Evolutionary conservation across 108 stramenopile species (phyloP).

Genomic region (Epithemia pelagica): DNA sequence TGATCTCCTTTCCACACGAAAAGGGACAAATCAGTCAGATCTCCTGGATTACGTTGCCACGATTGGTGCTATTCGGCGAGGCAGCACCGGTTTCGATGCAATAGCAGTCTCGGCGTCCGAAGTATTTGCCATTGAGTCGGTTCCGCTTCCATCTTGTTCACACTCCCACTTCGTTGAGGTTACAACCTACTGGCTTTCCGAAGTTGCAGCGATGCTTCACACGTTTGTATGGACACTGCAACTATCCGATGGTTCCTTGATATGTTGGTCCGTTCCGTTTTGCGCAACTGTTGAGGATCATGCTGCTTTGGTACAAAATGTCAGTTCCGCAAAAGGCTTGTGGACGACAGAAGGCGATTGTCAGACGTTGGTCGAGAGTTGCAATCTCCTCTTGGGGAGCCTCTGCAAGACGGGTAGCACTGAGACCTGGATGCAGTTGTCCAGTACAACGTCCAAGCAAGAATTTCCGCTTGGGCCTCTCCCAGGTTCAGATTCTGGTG

Average conservation of each 20-base stretch:
- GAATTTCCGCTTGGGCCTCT: conserved; percentile 27
- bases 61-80: not conserved
- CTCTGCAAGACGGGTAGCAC: conserved; percentile 19
- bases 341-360: not conserved
- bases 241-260: conserved; percentile 20
- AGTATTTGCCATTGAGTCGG: not conserved
- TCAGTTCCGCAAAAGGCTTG: not conserved
- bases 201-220: not conserved
- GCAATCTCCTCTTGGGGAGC: conserved; percentile 11
- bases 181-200: not conserved
- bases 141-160: not conserved
- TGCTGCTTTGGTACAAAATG: not conserved
- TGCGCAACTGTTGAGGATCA: not conserved
- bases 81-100: not conserved
- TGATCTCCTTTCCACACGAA: not conserved
- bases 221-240: conserved; percentile 29
- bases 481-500: conserved; percentile 23
- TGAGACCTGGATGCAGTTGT: conserved; percentile 28
- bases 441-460: conserved; percentile 17
- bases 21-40: not conserved
- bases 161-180: not conserved
- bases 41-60: not conserved
- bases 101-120: not conserved
- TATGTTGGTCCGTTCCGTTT: conserved; percentile 27
- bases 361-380: not conserved